Conservation (phyloP, 169 alveolate species). For the Plasmodium malariae region DNA sequence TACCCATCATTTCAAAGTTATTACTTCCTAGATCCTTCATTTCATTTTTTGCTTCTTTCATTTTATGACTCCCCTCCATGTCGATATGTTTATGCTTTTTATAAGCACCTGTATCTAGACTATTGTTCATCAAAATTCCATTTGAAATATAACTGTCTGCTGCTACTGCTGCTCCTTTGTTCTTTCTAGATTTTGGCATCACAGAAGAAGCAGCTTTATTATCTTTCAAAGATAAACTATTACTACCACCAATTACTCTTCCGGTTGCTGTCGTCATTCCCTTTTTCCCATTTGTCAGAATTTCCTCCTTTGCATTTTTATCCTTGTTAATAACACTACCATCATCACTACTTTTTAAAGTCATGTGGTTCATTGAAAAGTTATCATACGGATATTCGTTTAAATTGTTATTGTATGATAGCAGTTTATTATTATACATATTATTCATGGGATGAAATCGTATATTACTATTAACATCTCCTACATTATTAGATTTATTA, state of each 20-base stretch:
- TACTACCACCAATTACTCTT: not conserved
- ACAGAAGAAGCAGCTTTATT: not conserved
- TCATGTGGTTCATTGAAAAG: not conserved
- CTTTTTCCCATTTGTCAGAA: not conserved
- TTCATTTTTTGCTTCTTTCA: not conserved
- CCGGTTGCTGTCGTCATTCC: not conserved
- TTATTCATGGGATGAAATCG: slow-evolving; percentile 39
- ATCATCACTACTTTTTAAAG: slow-evolving; percentile 2
- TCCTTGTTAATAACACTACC: slow-evolving; percentile 5
- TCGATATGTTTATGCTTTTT: slow-evolving; percentile 22
- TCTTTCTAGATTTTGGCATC: not conserved
- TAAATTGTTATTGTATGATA: slow-evolving; percentile 16
- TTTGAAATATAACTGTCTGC: too few species aligned
- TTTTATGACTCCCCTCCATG: slow-evolving; percentile 2
- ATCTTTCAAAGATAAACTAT: too few species aligned
- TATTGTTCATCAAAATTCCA: slow-evolving; percentile 28
- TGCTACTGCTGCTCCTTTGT: not conserved
- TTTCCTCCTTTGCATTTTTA: slow-evolving; percentile 3
- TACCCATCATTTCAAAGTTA: not conserved
- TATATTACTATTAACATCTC: slow-evolving; percentile 27
- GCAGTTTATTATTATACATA: slow-evolving; percentile 46
- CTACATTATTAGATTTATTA: slow-evolving; percentile 3
- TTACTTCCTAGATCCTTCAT: slow-evolving; percentile 4
- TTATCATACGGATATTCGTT: slow-evolving; percentile 47
- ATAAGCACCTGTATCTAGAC: slow-evolving; percentile 3